Base-by-base conservation (phyloP, 2,329 filamentous ascomycete species). In the Sclerotinia nivalis region DNA sequence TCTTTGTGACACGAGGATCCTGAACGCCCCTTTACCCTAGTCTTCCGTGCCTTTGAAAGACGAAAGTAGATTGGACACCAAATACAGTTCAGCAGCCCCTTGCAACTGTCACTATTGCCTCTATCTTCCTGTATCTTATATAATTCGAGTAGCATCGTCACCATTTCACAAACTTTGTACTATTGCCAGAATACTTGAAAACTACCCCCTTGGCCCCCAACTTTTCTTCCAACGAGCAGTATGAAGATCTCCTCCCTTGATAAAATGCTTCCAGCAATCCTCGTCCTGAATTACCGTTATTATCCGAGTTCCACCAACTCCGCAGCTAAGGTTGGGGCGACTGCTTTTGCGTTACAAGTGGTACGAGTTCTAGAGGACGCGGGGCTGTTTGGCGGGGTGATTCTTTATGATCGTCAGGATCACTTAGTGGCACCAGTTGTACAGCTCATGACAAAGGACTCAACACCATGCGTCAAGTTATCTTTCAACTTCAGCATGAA, bases 181-280 rank as follows among this genome's bases (percentile, higher is more conserved):
- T 55, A 37, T 65, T 40, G 7, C 31, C 9, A 65, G 13, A 40
- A 56, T 64, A 54, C 28, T 65, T 69, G 59, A 69, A 69, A 65
- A 65, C 59, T 31, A 52, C 47, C 37, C 34, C 59, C 6, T 31
- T 69, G 34, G 67, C 49, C 67, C 59, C 50, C 59, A 52, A 65
- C 47, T 20, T 40, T 22, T 25, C 54, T 45, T 47, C 54, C 59
- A 22, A 62, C 45, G 40, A n/a, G 25, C 50, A 47, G 59, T 47
- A 65, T 49, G 40, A 65, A 65, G 7, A 49, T 28, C 22, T 65
- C 43, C 28, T 28, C n/a, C n/a, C 6, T 18, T 52, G 59, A 28
- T 2, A 69, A 69, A 45, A 69, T 72, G 61, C 71, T 72, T 60
- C 71, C 71, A n/a, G 71, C 69, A 2, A 71, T 72, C 31, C 55